Base-by-base conservation (phyloP, 768 basidiomycete species). In the Fistulinella prunicolor region DNA sequence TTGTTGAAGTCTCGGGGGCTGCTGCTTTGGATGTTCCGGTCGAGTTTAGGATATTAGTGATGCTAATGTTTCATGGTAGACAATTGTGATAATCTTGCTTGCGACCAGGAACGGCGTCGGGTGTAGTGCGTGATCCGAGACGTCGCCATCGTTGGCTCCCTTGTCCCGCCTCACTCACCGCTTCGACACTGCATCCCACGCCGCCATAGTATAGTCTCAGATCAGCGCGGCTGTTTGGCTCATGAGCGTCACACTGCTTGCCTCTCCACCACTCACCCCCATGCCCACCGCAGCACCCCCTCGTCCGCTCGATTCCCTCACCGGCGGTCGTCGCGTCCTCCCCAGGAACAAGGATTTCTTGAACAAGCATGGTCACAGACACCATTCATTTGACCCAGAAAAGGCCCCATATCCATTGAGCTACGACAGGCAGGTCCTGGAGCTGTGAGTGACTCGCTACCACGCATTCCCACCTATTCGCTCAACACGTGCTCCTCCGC, bases 341-440 rank as follows among this genome's bases (percentile, higher is more conserved):
- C 59, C 56, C n/a, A 54, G 62, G 35, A 61, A 64, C 49, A 85
- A 78, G 63, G 83, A 86, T 41, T 86, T 85, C 60, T 59, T 76
- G 36, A 61, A 67, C 55, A 85, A 83, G 57, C 62, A 83, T 57
- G 86, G 86, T 38, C 78, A 77, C 39, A 73, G 73, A 45, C 82
- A 85, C 50, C 88, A 89, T 61, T 73, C 78, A 16, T 83, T 82
- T 59, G 82, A 83, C 52, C 75, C 74, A 32, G 84, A 86, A 62
- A 88, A 89, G 69, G 88, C 85, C 2, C 88, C 86, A 2, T 90
- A 90, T 70, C 88, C 88, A 1, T 61, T 86, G 30, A 83, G 80
- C 21, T 89, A 88, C 62, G 82, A 87, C 61, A 75, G 73, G 42
- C 69, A 81, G 36, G 70, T 86, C 45, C 68, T 89, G 35, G 85